These are phyloP conservation scores for Coemansia sp. DNA, from an alignment of 192 early-diverging fungal species.

Conservation along the genomic window DNA sequence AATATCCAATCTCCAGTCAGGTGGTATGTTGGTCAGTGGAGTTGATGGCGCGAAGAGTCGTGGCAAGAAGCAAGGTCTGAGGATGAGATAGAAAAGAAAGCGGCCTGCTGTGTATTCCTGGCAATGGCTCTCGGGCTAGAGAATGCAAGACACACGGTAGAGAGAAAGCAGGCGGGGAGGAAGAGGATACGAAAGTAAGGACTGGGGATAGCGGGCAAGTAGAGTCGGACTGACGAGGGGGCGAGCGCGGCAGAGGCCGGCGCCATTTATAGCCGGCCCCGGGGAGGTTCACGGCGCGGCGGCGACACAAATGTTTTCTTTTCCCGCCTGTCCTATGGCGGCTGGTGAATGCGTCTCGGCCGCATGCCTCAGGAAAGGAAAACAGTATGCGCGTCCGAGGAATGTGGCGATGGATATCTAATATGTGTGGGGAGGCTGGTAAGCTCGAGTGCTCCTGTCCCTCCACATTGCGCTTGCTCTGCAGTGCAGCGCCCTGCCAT, in stretches of 20 bases:
- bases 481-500: background rate
- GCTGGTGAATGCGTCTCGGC: background rate
- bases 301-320: background rate
- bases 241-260: background rate
- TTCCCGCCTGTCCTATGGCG: background rate
- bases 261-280: background rate
- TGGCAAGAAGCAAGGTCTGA: constrained; percentile 5
- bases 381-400: constrained; percentile 13
- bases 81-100: constrained; percentile 7
- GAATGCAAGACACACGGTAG: constrained; percentile 17
- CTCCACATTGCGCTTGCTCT: background rate
- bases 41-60: constrained; percentile 5
- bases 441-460: background rate
- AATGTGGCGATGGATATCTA: constrained; percentile 22
- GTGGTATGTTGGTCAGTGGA: background rate
- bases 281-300: background rate
- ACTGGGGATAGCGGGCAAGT: constrained; percentile 1
- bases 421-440: background rate
- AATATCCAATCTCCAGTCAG: background rate
- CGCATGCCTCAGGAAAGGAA: constrained; percentile 1
- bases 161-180: constrained; percentile 10
- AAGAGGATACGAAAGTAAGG: constrained; percentile 4
- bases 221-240: background rate
- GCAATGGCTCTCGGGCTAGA: constrained; percentile 3
- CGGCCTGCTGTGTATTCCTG: constrained; percentile 1